Evolutionary conservation across 805 yeast genomes (phyloP).

Genomic region (Kodamaea sagamina): DNA sequence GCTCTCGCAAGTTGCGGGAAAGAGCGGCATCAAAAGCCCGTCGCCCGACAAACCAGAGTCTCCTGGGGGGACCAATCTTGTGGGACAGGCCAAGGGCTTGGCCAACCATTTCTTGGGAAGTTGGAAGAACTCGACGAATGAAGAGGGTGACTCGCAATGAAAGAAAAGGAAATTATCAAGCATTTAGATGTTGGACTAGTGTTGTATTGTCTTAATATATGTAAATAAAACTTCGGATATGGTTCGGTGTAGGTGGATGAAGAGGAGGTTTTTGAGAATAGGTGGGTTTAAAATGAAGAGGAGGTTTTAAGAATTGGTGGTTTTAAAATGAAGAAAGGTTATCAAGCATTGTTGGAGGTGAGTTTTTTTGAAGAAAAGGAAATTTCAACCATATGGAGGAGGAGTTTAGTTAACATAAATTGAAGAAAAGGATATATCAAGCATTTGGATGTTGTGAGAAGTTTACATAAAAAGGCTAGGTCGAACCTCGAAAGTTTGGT

Average conservation of each 20-base stretch:
- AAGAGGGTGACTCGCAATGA: slow-evolving; percentile 9
- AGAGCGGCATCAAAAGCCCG: slow-evolving; percentile 36
- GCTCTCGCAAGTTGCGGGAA: slow-evolving; percentile 53
- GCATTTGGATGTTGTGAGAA: no score
- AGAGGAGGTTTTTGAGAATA: no score
- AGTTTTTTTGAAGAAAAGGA: no score
- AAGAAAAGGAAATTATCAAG: background rate
- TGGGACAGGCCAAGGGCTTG: slow-evolving; percentile 40
- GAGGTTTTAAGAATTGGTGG: no score
- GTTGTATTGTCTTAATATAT: slow-evolving; percentile 5
- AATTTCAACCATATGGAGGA: no score
- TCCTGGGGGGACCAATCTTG: slow-evolving; percentile 19
- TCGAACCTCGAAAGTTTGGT: no score
- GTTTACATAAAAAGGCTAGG: no score
- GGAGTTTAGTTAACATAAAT: no score
- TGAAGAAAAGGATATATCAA: no score
- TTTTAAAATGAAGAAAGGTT: no score
- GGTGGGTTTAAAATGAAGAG: no score
- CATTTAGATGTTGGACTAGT: background rate
- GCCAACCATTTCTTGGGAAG: slow-evolving; percentile 36
- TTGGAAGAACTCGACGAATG: slow-evolving; percentile 20
- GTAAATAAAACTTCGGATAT: slow-evolving; percentile 4
- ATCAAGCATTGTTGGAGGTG: no score
- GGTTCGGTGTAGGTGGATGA: background rate
- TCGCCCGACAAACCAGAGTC: slow-evolving; percentile 23